A percentile compares a stretch with the other conserved stretches of the same genome.
These are phyloP conservation scores for Coniella vitis DNA, from an alignment of 2,329 filamentous ascomycete species.

Conservation along the genomic window DNA sequence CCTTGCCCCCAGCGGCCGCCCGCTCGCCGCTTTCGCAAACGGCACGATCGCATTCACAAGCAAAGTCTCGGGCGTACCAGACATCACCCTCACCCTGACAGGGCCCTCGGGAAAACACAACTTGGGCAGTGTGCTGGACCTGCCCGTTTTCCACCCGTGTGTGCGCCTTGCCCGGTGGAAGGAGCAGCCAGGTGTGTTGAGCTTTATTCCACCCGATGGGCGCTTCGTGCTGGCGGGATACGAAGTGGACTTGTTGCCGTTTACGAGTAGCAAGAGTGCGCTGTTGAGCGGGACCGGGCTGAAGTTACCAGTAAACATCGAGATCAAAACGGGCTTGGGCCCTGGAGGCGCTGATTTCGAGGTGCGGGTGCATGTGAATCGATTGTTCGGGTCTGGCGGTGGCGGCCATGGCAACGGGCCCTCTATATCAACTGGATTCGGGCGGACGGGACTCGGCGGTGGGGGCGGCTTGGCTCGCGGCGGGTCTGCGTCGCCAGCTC, in stretches of 20 bases:
- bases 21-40: constrained; percentile 79
- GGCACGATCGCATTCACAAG: constrained; percentile 92
- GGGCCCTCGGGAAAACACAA: constrained; percentile 76
- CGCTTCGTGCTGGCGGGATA: constrained; percentile 91
- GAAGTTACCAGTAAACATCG: constrained; percentile 73
- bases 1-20: constrained; percentile 81
- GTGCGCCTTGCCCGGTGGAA: constrained; percentile 87
- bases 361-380: constrained; percentile 67
- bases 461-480: constrained; percentile 19
- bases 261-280: constrained; percentile 51
- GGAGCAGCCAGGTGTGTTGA: constrained; percentile 83
- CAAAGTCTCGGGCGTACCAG: constrained; percentile 90
- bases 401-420: background rate
- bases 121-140: constrained; percentile 66
- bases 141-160: constrained; percentile 94
- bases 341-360: constrained; percentile 77
- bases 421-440: constrained; percentile 29
- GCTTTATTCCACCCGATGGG: constrained; percentile 91
- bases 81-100: constrained; percentile 74
- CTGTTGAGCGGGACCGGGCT: constrained; percentile 55
- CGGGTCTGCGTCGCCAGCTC: too few species aligned
- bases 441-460: constrained; percentile 45
- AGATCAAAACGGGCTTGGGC: constrained; percentile 76
- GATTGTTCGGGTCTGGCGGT: constrained; percentile 44
- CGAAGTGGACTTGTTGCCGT: constrained; percentile 82